Evolutionary conservation across 2,329 filamentous ascomycete genomes (phyloP).

Genomic region (Verticillium longisporum): DNA sequence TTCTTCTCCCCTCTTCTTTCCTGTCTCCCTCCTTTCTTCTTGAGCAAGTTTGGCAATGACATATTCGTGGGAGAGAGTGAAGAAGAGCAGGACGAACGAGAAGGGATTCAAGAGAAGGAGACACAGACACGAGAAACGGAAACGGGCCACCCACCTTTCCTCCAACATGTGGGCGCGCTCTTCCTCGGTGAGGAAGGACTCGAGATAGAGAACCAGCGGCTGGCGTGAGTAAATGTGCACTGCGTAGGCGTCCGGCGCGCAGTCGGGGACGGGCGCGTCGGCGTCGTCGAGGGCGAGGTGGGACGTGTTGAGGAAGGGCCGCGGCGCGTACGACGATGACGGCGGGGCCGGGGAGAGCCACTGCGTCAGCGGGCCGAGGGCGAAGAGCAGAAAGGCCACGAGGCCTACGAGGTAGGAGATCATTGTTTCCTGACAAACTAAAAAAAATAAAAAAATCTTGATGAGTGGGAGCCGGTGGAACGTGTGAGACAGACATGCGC

Average conservation of each 20-base stretch:
- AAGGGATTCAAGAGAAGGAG: too few relatives aligned
- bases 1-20: too few relatives aligned
- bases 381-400: slow-evolving; percentile 33
- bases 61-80: too few relatives aligned
- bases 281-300: slow-evolving; percentile 39
- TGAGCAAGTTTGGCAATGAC: too few relatives aligned
- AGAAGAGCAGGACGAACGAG: too few relatives aligned
- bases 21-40: too few relatives aligned
- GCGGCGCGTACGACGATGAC: slow-evolving; percentile 24
- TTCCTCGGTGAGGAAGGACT: slow-evolving; percentile 37
- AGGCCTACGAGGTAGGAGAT: slow-evolving; percentile 37
- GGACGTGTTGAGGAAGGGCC: slow-evolving; percentile 42
- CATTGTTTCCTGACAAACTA: slow-evolving; percentile 30
- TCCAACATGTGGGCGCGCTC: slow-evolving; percentile 42
- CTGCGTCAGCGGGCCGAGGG: slow-evolving; percentile 34
- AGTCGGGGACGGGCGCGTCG: slow-evolving; percentile 27
- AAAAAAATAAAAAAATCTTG: too few relatives aligned
- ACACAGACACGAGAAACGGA: too few relatives aligned
- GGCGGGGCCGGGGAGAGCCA: slow-evolving; percentile 21
- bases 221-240: slow-evolving; percentile 41
- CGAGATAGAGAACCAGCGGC: slow-evolving; percentile 47
- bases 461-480: not conserved
- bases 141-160: slow-evolving; percentile 44
- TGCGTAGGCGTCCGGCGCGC: slow-evolving; percentile 33
- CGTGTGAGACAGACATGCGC: not conserved